Conservation (phyloP, 116 monocot genomes). For the Dioscorea cayenensis region DNA sequence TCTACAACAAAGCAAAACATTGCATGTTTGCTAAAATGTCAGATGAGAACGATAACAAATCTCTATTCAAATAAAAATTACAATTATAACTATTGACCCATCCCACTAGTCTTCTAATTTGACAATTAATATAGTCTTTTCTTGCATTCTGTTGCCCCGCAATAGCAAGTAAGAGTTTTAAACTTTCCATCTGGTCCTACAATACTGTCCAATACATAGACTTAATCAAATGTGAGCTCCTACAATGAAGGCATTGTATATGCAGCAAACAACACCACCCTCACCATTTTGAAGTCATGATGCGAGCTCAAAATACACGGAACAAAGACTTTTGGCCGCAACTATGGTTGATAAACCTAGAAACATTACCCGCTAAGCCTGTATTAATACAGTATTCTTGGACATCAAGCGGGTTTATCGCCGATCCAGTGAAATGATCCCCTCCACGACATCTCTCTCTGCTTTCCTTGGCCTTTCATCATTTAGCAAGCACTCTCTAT, state of each 20-base stretch:
- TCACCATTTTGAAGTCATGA: constrained; percentile 63
- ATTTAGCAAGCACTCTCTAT: constrained; percentile 95
- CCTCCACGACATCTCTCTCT: constrained; percentile 59
- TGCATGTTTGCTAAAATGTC: too few relatives aligned
- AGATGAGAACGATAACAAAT: too few relatives aligned
- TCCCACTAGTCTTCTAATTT: not conserved
- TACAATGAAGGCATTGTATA: constrained; percentile 84
- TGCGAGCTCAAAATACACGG: constrained; percentile 81
- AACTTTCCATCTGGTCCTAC: constrained; percentile 25
- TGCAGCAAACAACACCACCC: constrained; percentile 77
- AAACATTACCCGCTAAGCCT: constrained; percentile 51
- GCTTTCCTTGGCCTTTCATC: constrained; percentile 83
- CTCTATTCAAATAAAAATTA: too few relatives aligned
- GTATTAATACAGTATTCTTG: constrained; percentile 85
- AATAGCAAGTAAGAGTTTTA: constrained; percentile 22
- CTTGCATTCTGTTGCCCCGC: constrained; percentile 28
- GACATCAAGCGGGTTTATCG: constrained; percentile 18
- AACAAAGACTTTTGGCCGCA: constrained; percentile 90
- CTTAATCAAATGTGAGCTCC: constrained; percentile 83
- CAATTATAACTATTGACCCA: too few relatives aligned
- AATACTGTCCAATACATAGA: constrained; percentile 62
- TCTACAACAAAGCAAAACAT: too few relatives aligned
- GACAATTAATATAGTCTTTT: constrained; percentile 12
- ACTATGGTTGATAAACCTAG: constrained; percentile 93
- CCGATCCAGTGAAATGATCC: constrained; percentile 11